Evolutionary conservation across 768 basidiomycete genomes (phyloP), one percentile per base, ranked within the genome.

Genomic region (Pulveroboletus ravenelii): DNA sequence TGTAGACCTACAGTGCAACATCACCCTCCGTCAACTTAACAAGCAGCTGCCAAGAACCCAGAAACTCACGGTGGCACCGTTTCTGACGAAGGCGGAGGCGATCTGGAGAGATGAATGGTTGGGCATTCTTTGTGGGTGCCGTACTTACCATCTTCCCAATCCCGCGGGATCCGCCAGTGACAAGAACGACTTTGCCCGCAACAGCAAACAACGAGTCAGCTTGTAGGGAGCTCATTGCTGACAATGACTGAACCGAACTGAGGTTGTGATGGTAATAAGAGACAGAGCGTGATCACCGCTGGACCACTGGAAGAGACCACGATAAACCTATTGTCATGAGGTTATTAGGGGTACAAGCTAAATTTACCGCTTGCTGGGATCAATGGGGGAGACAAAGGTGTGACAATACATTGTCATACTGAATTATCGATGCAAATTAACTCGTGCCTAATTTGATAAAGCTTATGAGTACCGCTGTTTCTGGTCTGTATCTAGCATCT

Each of bases 101-200:
- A 86, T 84, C 84, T 84, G 51, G 50, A 31, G 57, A 13, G 45
- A 39, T 56, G 51, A 62, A 27, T 39, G 8, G 5, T 57, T 50
- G 17, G n/a, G 17, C 18, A 32, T 29, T 37, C 40, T 37, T 36
- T 31, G 46, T 10, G 38, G 36, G 20, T 3, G 10, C 41, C 14
- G 30, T 14, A 64, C 71, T 53, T 44, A 77, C 80, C 80, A 81
- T 82, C 69, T 81, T 84, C 5, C 85, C 83, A 29, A 85, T 76
- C 6, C 84, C 84, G 50, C 80, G 70, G 27, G 78, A 81, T 10
- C 84, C 85, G 7, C 85, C 85, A 4, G 83, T 85, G 35, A 84
- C 74, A 20, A 87, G 70, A 5, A 83, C 81, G 14, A 78, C 71
- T 52, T 77, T 80, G 23, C 69, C 77, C 31, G 73, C 62, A 50